A percentile compares a stretch with the other conserved stretches of the same genome.
Conservation (phyloP, 2,329 filamentous ascomycete genomes). For the Paracorniculantispora psalliotae region DNA sequence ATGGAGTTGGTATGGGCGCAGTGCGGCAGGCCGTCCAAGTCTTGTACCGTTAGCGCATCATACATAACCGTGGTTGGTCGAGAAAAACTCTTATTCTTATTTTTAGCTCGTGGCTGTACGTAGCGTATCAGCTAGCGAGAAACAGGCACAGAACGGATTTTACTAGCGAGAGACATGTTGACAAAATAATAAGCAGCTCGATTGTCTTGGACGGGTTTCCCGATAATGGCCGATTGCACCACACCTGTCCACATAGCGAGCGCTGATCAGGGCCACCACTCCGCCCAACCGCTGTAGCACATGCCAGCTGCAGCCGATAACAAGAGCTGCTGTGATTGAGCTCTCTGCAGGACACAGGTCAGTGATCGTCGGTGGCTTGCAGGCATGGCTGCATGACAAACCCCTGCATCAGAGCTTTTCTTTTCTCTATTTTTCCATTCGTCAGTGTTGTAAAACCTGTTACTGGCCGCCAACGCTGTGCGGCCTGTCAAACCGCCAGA, state of each 20-base stretch:
- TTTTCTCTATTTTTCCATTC: too few species aligned
- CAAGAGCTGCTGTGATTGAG: neutral
- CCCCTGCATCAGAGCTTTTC: too few species aligned
- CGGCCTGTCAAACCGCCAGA: neutral
- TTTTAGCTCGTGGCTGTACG: neutral
- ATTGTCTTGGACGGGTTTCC: neutral
- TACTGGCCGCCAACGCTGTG: too few species aligned
- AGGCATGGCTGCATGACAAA: neutral
- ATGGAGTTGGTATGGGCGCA: too few species aligned
- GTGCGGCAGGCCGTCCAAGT: too few species aligned
- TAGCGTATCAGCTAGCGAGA: too few species aligned
- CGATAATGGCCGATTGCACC: neutral
- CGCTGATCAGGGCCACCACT: neutral
- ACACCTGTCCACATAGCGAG: neutral
- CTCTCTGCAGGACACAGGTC: neutral
- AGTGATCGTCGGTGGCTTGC: conserved; percentile 1
- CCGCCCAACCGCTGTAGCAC: neutral
- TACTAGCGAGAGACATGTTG: neutral
- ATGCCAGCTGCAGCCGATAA: neutral
- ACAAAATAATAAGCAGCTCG: neutral
- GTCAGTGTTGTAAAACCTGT: too few species aligned
- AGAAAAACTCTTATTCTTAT: neutral
- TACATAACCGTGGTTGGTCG: too few species aligned
- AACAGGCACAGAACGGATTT: too few species aligned
- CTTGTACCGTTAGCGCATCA: too few species aligned